Base-by-base conservation (phyloP, 2,329 filamentous ascomycete species). In the Microdochium bolleyi region DNA sequence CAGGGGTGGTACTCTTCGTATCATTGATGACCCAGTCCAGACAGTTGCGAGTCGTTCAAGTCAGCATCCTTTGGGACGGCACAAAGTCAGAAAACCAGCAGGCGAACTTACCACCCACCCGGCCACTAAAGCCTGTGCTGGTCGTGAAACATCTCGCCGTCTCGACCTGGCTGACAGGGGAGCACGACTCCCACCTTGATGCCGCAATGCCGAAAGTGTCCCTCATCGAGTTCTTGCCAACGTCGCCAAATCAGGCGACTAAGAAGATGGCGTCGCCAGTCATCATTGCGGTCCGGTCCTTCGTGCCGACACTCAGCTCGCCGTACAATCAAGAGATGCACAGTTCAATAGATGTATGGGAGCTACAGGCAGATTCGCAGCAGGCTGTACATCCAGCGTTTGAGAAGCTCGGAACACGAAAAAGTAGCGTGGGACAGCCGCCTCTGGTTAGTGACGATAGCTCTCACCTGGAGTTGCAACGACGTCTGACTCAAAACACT, bases 291-390 rank as follows among this genome's bases (percentile, higher is more conserved):
- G 79, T 92, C 27, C 89, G 90, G 55, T 87, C 87, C 10, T 79
- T 79, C 61, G 68, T 78, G 51, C 78, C 76, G 52, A 69, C 70
- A 57, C 72, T 74, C 52, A 75, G 73, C 58, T 76, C 77, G 27
- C 76, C 84, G 27, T 84, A 80, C 51, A 77, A 79, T 44, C 82
- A 85, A 57, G 82, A 84, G 30, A 73, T 82, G 0, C 83, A 87
- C 59, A 95, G 85, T 59, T 80, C 92, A 41, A 76, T 97, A 56
- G 85, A 90, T 57, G 81, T 87, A 56, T 97, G 92, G 92, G 86
- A 94, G 59, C 72, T 95, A 14, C 66, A 92, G 10, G 76, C 79
- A 30, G 83, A 88, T 30, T 77, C 82, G 49, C 70, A 78, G n/a
- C 82, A 86, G 57, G 76, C 72, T 10, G 71, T 95, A 8, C 88